Evolutionary conservation across 2,329 filamentous ascomycete genomes (phyloP), one percentile per base, ranked within the genome.

Genomic region (Apiospora kogelbergensis): DNA sequence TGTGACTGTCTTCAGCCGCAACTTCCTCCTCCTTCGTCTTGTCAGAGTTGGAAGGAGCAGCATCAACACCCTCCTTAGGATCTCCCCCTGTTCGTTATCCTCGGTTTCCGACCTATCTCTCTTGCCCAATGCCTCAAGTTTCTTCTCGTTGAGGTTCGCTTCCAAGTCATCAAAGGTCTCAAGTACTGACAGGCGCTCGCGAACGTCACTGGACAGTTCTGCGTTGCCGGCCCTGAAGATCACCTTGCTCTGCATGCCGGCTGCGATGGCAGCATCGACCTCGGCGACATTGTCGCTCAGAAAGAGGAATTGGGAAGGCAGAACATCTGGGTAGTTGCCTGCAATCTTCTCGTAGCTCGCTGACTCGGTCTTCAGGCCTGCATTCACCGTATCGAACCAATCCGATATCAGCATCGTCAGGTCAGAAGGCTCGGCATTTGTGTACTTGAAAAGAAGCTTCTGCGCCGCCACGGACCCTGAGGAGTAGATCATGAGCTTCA

Each of bases 311-410:
- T 86, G 83, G 13, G 78, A 79, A 22, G 84, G 78, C 65, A 81
- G 74, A 68, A 84, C 81, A 42, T 84, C 81, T 20, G 87, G 78
- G 60, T 83, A 77, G 67, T 83, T 81, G 63, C 79, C 78, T 64
- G 87, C 83, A 73, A 95, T 94, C 74, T 83, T 88, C 73, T 81
- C 79, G 80, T 95, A 96, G 78, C 92, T 95, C 26, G 78, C 79
- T 46, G 81, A 78, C 74, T 93, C 88, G 63, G 85, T 88, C 83
- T 96, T 96, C 68, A 88, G 85, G 1, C 93, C 93, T 41, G 93
- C 93, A 78, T 93, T 95, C 69, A 92, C 88, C 3, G 93, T 95
- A 78, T 96, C 93, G 77, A 93, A 95, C 85, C 89, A 93, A 73
- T 86, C 90, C 60, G 83, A 83, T 69, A 94, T 85, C 68, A 88